phyloP scores from a whole-genome alignment of 2,329 filamentous ascomycete genomes.

The Colletotrichum eleusines region DNA sequence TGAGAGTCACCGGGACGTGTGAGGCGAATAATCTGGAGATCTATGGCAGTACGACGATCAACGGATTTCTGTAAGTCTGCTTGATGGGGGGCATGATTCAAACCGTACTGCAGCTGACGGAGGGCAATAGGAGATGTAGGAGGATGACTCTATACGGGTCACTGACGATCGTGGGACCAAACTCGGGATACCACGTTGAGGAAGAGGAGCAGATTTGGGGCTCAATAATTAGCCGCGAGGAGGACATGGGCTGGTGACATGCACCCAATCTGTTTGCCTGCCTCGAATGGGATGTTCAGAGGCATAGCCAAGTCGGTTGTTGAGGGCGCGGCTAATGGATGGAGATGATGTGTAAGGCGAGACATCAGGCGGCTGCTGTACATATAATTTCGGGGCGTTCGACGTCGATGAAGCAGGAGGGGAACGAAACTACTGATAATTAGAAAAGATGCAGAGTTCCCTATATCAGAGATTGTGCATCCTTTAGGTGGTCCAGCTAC shows the following conservation, averaged over 20 bases:
- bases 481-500: neutral
- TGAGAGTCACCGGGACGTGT: constrained; percentile 57
- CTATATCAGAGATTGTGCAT: neutral
- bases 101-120: constrained; percentile 29
- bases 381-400: neutral
- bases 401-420: neutral
- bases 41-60: constrained; percentile 60
- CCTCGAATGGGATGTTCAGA: neutral
- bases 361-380: neutral
- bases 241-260: constrained; percentile 56
- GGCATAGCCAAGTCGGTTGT: neutral
- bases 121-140: constrained; percentile 53
- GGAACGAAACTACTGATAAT: neutral
- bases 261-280: neutral
- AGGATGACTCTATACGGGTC: constrained; percentile 60
- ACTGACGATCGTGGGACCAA: constrained; percentile 59
- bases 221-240: constrained; percentile 56
- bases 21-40: constrained; percentile 60
- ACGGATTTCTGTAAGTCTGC: constrained; percentile 57
- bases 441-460: neutral
- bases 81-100: neutral
- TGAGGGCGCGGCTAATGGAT: too few species aligned
- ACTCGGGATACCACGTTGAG: constrained; percentile 58
- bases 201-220: constrained; percentile 58
- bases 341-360: neutral